Percentiles rank a stretch among this genome's conserved stretches.
Conservation (phyloP, 139 green algal species). For the Chlamydomonas incerta region DNA sequence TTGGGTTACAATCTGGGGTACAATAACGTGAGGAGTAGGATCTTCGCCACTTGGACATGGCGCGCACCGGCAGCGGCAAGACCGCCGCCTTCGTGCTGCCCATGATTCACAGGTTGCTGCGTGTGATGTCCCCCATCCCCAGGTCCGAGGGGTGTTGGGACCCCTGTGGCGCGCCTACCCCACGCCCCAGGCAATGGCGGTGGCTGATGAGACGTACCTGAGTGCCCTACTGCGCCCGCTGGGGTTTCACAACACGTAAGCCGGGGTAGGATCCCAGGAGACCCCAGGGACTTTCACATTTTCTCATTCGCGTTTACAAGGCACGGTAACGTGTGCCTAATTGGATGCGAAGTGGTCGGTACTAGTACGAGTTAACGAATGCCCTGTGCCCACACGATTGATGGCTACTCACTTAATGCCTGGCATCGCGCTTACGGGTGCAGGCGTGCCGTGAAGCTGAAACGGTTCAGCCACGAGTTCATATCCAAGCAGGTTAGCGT, state of each 20-base stretch:
- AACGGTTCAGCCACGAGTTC: conserved; percentile 87
- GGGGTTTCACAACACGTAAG: conserved; percentile 68
- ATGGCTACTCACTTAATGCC: no score
- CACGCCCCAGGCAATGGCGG: conserved; percentile 67
- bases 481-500: conserved; percentile 75
- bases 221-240: conserved; percentile 81
- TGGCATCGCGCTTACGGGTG: conserved; percentile 29
- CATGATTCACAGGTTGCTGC: neutral
- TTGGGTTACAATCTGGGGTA: no score
- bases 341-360: no score
- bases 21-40: no score
- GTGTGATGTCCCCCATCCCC: neutral
- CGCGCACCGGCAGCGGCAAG: no score
- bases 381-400: no score
- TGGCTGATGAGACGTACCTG: conserved; percentile 6
- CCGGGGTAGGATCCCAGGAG: no score
- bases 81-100: neutral
- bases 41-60: no score
- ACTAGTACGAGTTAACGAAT: no score
- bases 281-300: no score
- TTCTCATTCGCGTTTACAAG: no score
- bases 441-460: conserved; percentile 79
- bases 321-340: no score
- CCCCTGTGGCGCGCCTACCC: conserved; percentile 82
- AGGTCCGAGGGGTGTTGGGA: conserved; percentile 90